These are phyloP conservation scores for Blastocystis sp. DNA, from an alignment of 352 stramenopile genomes.

Conservation along the genomic window DNA sequence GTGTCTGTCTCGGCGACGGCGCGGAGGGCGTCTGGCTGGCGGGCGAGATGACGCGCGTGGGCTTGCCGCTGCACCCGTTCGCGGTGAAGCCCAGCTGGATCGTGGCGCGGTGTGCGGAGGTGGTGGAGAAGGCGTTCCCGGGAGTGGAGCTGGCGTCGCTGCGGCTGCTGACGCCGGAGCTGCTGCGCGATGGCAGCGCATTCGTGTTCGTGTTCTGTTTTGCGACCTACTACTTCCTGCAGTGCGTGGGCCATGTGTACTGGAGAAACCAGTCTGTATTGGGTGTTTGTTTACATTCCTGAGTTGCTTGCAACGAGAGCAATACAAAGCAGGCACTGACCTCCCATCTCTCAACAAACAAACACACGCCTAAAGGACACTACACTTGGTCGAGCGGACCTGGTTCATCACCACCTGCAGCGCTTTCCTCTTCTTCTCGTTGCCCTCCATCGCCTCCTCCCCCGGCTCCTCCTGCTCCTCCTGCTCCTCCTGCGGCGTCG, in stretches of 20 bases:
- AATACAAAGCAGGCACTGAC: too few species aligned
- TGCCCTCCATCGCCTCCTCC: neutral
- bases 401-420: neutral
- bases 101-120: neutral
- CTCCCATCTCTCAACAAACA: neutral
- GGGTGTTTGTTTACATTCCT: neutral
- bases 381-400: neutral
- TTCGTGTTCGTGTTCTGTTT: conserved; percentile 28
- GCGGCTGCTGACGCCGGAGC: neutral
- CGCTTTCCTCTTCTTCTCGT: neutral
- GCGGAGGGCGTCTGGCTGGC: neutral
- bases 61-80: neutral
- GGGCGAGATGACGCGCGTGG: neutral
- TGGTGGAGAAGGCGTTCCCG: neutral
- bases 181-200: neutral
- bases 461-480: neutral
- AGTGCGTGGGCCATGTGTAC: conserved; percentile 48
- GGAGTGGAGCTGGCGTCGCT: conserved; percentile 8
- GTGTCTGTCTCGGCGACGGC: neutral
- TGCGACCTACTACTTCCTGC: conserved; percentile 50
- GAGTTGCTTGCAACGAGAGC: too few species aligned
- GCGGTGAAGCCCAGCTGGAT: neutral
- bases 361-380: neutral
- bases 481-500: neutral
- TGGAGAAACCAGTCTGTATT: conserved; percentile 1